Conservation (phyloP, 805 yeast genomes). For the Suhomyces xylopsoci region DNA sequence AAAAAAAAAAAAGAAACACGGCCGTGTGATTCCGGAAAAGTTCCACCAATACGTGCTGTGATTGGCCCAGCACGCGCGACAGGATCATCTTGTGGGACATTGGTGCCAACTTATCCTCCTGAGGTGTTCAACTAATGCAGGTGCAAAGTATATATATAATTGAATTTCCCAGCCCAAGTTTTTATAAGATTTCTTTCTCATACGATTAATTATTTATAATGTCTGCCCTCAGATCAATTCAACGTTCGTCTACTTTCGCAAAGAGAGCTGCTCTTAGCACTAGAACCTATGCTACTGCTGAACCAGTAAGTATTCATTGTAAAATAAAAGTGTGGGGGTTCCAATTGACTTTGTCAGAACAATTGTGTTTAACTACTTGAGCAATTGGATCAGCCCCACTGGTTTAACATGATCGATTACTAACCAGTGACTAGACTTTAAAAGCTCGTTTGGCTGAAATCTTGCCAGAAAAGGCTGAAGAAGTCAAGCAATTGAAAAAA, state of each 20-base stretch:
- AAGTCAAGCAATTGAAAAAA: constrained; percentile 84
- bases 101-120: background rate
- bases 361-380: background rate
- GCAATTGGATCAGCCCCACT: background rate
- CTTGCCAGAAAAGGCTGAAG: constrained; percentile 88
- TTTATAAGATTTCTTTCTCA: constrained; percentile 9
- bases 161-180: constrained; percentile 8
- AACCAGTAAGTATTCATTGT: constrained; percentile 24
- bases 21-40: constrained; percentile 6
- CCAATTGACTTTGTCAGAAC: background rate
- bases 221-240: constrained; percentile 37
- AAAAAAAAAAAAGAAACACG: constrained; percentile 1
- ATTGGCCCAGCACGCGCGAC: constrained; percentile 6
- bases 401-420: background rate
- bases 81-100: constrained; percentile 7
- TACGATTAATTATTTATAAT: constrained; percentile 14
- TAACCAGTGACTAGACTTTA: constrained; percentile 51
- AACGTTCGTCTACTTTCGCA: constrained; percentile 31
- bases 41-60: background rate
- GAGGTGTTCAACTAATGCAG: background rate
- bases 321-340: background rate
- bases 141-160: constrained; percentile 9
- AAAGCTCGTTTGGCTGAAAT: constrained; percentile 93
- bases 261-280: constrained; percentile 20
- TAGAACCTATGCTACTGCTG: constrained; percentile 36